These are phyloP conservation scores for Fusarium musae DNA, from an alignment of 2,329 filamentous ascomycete genomes.

Conservation along the genomic window DNA sequence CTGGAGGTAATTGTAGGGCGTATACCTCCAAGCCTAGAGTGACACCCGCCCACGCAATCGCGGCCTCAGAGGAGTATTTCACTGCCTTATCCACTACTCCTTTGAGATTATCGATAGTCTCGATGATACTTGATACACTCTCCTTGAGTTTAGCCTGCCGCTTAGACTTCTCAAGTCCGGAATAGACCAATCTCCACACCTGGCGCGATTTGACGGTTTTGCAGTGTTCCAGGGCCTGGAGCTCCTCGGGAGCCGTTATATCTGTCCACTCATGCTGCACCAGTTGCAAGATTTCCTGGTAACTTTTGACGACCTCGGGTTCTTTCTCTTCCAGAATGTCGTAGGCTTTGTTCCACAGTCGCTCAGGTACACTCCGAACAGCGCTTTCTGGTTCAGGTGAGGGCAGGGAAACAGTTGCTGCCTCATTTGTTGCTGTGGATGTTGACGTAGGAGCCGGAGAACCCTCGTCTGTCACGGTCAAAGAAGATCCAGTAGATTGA, in stretches of 20 bases:
- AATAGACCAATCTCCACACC: background rate
- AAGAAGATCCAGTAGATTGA: rapidly evolving
- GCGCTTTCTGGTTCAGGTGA: rapidly evolving
- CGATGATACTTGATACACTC: rapidly evolving
- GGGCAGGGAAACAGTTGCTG: rapidly evolving
- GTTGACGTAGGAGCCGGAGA: rapidly evolving
- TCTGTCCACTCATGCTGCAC: rapidly evolving
- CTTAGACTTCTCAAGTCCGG: background rate
- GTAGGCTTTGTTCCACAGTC: background rate
- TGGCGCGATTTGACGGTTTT: rapidly evolving
- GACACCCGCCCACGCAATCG: background rate
- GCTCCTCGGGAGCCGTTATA: rapidly evolving
- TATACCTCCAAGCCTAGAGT: background rate
- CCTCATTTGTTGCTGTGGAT: rapidly evolving
- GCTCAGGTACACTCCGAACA: rapidly evolving
- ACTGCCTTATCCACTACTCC: rapidly evolving
- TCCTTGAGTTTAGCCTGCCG: rapidly evolving
- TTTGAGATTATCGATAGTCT: rapidly evolving
- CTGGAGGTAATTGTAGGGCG: rapidly evolving
- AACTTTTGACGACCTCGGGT: rapidly evolving
- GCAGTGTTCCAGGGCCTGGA: rapidly evolving
- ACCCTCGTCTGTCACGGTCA: rapidly evolving
- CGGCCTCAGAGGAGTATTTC: background rate
- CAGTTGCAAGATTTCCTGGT: rapidly evolving
- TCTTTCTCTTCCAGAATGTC: rapidly evolving